phyloP scores from a whole-genome alignment of 1,284 basidiomycete species.

The Trichosporon sp. region DNA sequence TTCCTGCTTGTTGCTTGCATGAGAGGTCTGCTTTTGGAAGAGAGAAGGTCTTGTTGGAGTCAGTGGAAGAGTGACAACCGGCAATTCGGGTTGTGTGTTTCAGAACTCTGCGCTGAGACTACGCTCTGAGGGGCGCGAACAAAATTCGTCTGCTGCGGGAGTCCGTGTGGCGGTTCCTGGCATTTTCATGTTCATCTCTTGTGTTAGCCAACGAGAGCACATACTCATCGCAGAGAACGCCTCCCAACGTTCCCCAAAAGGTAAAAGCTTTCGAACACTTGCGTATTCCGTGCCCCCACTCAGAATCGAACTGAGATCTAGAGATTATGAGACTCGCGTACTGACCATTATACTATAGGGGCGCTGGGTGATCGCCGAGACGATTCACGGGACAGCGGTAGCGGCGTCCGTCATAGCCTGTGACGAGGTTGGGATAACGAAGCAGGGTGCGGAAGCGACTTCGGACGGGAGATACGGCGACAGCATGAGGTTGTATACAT shows the following conservation, averaged over 20 bases:
- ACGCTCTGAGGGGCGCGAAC: not conserved
- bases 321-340: constrained; percentile 15
- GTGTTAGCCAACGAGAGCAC: not conserved
- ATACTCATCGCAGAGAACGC: not conserved
- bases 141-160: not conserved
- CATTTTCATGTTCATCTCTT: not conserved
- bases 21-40: not conserved
- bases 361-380: constrained; percentile 1
- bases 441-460: no score
- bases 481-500: no score
- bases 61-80: not conserved
- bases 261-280: not conserved
- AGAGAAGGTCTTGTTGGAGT: not conserved
- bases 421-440: no score
- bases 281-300: constrained; percentile 5
- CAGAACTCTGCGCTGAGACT: not conserved
- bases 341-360: constrained; percentile 14
- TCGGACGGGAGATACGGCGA: no score
- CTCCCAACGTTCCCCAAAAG: not conserved
- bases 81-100: not conserved
- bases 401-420: not conserved
- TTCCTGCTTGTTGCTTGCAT: not conserved
- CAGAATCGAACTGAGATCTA: constrained; percentile 15
- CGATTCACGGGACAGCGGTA: not conserved
- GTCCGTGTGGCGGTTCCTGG: not conserved